phyloP scores from a whole-genome alignment of 2,329 filamentous ascomycete species.

The Claviceps sp. region DNA sequence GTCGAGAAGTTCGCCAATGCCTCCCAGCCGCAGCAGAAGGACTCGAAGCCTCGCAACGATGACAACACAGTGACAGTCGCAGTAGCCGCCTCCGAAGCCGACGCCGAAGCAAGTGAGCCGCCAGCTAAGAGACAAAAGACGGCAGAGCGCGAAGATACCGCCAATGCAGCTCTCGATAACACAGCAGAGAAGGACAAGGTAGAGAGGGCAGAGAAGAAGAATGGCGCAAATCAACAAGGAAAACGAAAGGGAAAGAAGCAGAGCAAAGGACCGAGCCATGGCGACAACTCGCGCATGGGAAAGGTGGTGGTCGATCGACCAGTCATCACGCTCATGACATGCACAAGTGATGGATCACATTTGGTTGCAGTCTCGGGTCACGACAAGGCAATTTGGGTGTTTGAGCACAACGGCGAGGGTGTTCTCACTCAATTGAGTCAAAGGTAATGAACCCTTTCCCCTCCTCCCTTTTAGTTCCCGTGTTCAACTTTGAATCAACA shows the following conservation, averaged over 20 bases:
- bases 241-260: constrained; percentile 18
- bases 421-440: constrained; percentile 54
- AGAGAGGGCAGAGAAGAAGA: constrained; percentile 8
- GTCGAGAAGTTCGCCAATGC: constrained; percentile 19
- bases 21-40: constrained; percentile 8
- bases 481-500: not conserved
- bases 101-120: constrained; percentile 15
- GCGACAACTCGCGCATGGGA: constrained; percentile 10
- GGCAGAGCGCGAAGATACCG: constrained; percentile 13
- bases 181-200: constrained; percentile 1
- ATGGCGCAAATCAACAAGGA: constrained; percentile 7
- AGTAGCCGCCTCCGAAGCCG: constrained; percentile 7
- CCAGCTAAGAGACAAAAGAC: constrained; percentile 24
- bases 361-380: constrained; percentile 72
- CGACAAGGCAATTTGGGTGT: constrained; percentile 81
- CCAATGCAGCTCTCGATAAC: not conserved
- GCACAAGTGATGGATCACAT: constrained; percentile 51
- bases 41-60: constrained; percentile 7
- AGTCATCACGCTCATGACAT: constrained; percentile 55
- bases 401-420: constrained; percentile 51
- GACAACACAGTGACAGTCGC: constrained; percentile 1
- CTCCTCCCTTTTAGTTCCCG: not conserved
- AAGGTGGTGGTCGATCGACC: constrained; percentile 35
- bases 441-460: constrained; percentile 35
- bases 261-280: constrained; percentile 13